Percentiles rank a stretch among this genome's conserved stretches.
Evolutionary conservation across 768 basidiomycete genomes (phyloP).

Genomic region (Cyclocybe cylindracea): DNA sequence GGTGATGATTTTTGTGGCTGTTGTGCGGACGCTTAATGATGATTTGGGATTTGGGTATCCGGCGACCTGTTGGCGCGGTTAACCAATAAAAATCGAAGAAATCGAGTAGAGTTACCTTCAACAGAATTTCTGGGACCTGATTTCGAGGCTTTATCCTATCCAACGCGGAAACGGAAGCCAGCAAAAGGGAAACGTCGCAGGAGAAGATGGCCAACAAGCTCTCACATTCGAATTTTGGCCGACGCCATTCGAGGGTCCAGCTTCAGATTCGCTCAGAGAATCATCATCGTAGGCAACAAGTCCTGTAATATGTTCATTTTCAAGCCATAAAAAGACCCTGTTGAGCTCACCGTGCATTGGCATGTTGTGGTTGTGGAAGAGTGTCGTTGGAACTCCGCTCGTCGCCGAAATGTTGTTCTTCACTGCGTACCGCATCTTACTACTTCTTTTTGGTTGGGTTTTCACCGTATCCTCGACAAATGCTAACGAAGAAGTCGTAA

Average conservation of each 20-base stretch:
- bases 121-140: constrained; percentile 30
- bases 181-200: constrained; percentile 63
- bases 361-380: constrained; percentile 14
- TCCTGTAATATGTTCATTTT: constrained; percentile 33
- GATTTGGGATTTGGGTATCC: constrained; percentile 53
- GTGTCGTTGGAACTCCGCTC: constrained; percentile 16
- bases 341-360: constrained; percentile 23
- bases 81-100: constrained; percentile 8
- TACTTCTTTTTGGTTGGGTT: constrained; percentile 37
- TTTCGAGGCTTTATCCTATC: constrained; percentile 64
- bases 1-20: constrained; percentile 48
- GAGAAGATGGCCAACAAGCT: constrained; percentile 37
- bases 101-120: constrained; percentile 38
- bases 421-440: constrained; percentile 28
- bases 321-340: neutral
- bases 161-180: constrained; percentile 58
- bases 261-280: constrained; percentile 59
- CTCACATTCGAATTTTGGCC: constrained; percentile 57
- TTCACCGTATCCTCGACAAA: constrained; percentile 26
- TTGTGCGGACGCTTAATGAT: constrained; percentile 55
- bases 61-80: constrained; percentile 32
- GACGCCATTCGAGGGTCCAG: constrained; percentile 34
- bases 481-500: constrained; percentile 37
- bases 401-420: constrained; percentile 27
- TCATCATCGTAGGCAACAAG: constrained; percentile 68